Percentiles rank a stretch among this genome's conserved stretches.
Conservation (phyloP, 352 stramenopile genomes). For the Pythium angustatum region DNA sequence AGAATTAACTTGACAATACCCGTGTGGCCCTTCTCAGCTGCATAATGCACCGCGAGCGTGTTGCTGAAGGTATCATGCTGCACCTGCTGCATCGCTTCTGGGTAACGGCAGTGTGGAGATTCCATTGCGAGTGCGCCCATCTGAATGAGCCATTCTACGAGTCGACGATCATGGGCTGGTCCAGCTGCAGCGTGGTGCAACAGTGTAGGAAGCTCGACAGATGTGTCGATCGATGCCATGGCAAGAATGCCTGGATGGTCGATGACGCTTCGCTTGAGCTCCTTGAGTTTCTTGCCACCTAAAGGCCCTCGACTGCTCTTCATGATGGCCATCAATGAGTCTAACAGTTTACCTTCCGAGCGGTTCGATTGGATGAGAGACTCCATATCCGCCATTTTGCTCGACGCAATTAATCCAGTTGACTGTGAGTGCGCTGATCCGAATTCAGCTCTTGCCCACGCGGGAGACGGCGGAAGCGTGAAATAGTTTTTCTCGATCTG, state of each 20-base stretch:
- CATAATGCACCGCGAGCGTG: constrained; percentile 6
- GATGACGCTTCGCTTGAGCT: constrained; percentile 13
- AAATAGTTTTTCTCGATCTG: no score
- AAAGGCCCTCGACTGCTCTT: background rate
- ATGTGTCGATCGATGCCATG: background rate
- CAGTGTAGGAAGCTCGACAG: constrained; percentile 6
- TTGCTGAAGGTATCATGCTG: background rate
- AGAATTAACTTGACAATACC: constrained; percentile 9
- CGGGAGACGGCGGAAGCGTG: background rate
- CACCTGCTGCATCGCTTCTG: background rate
- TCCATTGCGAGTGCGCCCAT: constrained; percentile 25
- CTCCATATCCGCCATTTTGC: background rate
- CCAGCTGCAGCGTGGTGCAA: constrained; percentile 37
- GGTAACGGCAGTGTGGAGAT: background rate
- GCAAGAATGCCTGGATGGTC: background rate
- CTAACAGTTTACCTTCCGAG: background rate
- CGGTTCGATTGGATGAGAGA: background rate
- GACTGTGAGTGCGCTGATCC: background rate
- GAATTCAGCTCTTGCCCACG: background rate
- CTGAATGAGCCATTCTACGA: constrained; percentile 43
- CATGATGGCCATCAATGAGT: background rate
- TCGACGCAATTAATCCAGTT: no score
- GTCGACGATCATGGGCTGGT: constrained; percentile 22
- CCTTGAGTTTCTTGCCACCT: no score
- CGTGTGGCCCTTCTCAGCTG: background rate